These are phyloP conservation scores for Telfairia occidentalis DNA, from an alignment of 331 rosid genomes.

Conservation along the genomic window DNA sequence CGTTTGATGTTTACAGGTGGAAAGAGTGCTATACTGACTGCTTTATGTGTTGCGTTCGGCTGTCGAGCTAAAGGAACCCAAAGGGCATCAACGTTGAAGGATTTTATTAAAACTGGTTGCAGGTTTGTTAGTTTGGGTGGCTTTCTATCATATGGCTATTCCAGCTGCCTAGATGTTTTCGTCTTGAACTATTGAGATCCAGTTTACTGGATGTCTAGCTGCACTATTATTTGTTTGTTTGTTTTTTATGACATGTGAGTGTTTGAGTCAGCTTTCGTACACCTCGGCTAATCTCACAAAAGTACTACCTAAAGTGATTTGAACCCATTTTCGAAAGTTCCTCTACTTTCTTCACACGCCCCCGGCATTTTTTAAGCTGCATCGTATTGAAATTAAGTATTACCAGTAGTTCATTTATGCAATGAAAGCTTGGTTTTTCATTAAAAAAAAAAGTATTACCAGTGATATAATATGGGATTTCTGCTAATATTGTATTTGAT, in stretches of 20 bases:
- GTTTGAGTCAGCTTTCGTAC: neutral
- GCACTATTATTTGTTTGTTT: neutral
- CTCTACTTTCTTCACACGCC: neutral
- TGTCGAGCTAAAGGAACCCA: conserved; percentile 86
- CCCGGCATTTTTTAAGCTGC: conserved; percentile 1
- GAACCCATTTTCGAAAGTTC: neutral
- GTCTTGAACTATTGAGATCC: neutral
- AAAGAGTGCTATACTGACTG: conserved; percentile 81
- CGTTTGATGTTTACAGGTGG: conserved; percentile 52
- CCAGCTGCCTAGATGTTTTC: neutral
- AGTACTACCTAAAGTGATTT: too few relatives aligned
- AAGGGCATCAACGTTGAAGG: conserved; percentile 68
- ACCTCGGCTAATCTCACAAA: neutral
- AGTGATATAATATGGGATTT: neutral
- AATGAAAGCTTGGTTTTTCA: too few relatives aligned
- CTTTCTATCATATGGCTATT: neutral
- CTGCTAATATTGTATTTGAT: neutral
- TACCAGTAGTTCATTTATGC: too few relatives aligned
- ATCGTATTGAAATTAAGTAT: neutral
- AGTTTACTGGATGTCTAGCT: neutral
- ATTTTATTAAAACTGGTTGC: conserved; percentile 73
- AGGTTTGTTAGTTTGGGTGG: conserved; percentile 30
- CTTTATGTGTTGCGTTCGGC: conserved; percentile 84
- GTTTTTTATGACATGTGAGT: neutral
- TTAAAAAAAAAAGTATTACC: too few relatives aligned